These are phyloP conservation scores for Favolaschia claudopus DNA, from an alignment of 768 basidiomycete genomes.

Conservation along the genomic window DNA sequence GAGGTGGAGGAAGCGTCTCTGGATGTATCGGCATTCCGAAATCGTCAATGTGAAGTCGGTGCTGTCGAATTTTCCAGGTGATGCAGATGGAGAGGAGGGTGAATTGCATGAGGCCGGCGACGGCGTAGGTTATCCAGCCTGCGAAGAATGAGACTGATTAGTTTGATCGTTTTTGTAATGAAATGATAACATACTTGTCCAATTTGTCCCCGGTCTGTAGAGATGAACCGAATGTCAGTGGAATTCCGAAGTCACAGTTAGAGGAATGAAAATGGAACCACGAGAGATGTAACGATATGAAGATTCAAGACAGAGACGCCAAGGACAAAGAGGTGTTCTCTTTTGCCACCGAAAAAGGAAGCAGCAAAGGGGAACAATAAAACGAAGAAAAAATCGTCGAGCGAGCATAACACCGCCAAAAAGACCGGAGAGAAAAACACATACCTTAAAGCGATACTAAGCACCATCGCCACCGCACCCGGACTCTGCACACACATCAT, in stretches of 20 bases:
- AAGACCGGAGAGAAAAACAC: constrained; percentile 19
- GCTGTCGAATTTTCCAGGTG: constrained; percentile 83
- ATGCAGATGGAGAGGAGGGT: constrained; percentile 86
- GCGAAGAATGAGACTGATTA: neutral
- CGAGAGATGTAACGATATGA: no score
- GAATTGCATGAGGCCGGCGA: constrained; percentile 86
- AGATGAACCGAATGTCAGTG: neutral
- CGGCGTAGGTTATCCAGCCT: constrained; percentile 86
- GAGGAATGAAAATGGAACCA: no score
- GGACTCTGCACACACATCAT: constrained; percentile 98
- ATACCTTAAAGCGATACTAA: constrained; percentile 77
- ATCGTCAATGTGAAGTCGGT: constrained; percentile 80
- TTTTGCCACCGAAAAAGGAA: no score
- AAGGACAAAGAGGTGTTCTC: no score
- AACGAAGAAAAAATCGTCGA: neutral
- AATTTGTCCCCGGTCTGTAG: constrained; percentile 77
- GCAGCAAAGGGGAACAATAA: neutral
- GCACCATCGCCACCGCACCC: constrained; percentile 86
- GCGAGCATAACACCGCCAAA: neutral
- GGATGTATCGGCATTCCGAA: constrained; percentile 70
- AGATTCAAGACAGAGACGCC: no score
- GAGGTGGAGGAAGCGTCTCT: neutral
- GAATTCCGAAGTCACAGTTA: no score
- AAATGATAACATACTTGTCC: constrained; percentile 67
- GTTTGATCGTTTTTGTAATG: neutral